These are phyloP conservation scores for Xylaria digitata DNA, from an alignment of 2,329 filamentous ascomycete genomes.

Conservation along the genomic window DNA sequence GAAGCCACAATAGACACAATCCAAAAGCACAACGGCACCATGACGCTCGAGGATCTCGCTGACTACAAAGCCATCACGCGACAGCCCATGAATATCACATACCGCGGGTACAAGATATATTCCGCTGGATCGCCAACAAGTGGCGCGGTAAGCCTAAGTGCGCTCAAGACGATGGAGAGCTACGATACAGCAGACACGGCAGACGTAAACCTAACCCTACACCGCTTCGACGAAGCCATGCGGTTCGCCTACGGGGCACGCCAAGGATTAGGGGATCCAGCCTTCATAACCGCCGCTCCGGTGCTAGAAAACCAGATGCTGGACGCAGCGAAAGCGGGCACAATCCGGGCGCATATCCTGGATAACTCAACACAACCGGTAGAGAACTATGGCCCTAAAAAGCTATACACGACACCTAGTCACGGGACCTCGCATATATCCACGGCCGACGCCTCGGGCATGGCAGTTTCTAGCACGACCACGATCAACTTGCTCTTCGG, in stretches of 20 bases:
- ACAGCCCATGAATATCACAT: slow-evolving; percentile 70
- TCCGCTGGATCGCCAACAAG: slow-evolving; percentile 79
- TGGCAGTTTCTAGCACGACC: slow-evolving; percentile 84
- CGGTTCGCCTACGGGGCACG: slow-evolving; percentile 87
- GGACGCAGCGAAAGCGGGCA: slow-evolving; percentile 65
- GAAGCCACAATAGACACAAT: slow-evolving; percentile 78
- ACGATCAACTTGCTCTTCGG: slow-evolving; percentile 92
- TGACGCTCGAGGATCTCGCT: slow-evolving; percentile 59
- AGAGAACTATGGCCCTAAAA: slow-evolving; percentile 75
- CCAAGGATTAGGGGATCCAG: slow-evolving; percentile 83
- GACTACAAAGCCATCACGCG: slow-evolving; percentile 78
- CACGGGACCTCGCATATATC: slow-evolving; percentile 81
- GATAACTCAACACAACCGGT: slow-evolving; percentile 79
- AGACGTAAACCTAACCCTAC: slow-evolving; percentile 75
- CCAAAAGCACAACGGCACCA: slow-evolving; percentile 78
- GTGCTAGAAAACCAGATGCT: slow-evolving; percentile 77
- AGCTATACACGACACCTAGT: slow-evolving; percentile 72
- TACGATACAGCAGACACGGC: slow-evolving; percentile 68
- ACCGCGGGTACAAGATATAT: slow-evolving; percentile 77
- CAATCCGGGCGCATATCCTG: slow-evolving; percentile 74
- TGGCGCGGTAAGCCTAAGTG: slow-evolving; percentile 78
- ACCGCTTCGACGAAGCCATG: slow-evolving; percentile 88
- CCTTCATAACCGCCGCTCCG: slow-evolving; percentile 72
- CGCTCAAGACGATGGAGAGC: slow-evolving; percentile 85
- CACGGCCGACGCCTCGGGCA: slow-evolving; percentile 75